Percentiles rank a stretch among this genome's conserved stretches.
These are phyloP conservation scores for Penicillium sp. DNA, from an alignment of 2,329 filamentous ascomycete species.

Conservation along the genomic window DNA sequence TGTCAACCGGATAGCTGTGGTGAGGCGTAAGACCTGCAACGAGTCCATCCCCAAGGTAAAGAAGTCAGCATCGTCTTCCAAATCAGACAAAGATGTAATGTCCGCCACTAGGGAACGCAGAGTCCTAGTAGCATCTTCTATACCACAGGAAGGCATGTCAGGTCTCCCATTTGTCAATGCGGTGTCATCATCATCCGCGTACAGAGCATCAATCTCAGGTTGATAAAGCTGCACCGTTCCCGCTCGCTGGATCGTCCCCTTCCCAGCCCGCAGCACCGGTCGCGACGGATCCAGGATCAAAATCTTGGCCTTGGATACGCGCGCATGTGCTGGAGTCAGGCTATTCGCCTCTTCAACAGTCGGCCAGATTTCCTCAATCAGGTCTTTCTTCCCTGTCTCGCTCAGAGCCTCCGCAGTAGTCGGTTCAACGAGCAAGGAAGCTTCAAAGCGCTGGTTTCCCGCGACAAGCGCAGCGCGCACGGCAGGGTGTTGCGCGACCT, in stretches of 20 bases:
- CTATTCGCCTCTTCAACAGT: constrained; percentile 2
- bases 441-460: too few relatives aligned
- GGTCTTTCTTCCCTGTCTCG: too few relatives aligned
- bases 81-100: neutral
- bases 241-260: constrained; percentile 10
- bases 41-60: constrained; percentile 22
- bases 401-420: neutral
- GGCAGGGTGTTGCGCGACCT: constrained; percentile 36
- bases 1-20: neutral
- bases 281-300: neutral
- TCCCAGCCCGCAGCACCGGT: constrained; percentile 4
- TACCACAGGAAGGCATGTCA: rapidly evolving
- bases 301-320: neutral
- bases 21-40: constrained; percentile 12
- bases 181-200: neutral
- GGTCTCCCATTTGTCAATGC: constrained; percentile 44
- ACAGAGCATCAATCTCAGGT: constrained; percentile 4
- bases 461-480: constrained; percentile 21
- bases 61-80: constrained; percentile 11
- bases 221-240: neutral
- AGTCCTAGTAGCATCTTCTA: neutral
- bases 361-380: neutral
- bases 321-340: constrained; percentile 6
- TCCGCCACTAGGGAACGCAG: neutral
- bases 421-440: too few relatives aligned